Base-by-base conservation (phyloP, 139 green algal genomes). In the Picochlorum sp. region DNA sequence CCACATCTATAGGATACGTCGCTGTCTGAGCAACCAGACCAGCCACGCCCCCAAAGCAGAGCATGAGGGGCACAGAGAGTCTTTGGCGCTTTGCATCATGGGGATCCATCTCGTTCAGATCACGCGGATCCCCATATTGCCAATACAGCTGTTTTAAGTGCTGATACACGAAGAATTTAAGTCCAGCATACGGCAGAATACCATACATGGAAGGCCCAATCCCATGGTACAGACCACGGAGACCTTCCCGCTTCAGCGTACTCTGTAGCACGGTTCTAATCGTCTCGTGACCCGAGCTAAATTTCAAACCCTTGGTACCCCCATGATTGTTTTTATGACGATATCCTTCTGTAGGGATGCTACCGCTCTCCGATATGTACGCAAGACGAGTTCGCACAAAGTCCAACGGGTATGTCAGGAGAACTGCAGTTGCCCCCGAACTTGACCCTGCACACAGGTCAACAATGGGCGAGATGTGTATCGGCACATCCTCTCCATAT, bases 101-200 rank as follows among this genome's bases (percentile, higher is more conserved):
- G 62, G 32, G 32, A 61, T 65, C 63, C 18, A 67, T 50, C 18
- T 49, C 15, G n/a, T 16, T 60, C 11, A 30, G 18, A 21, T 24
- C 46, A 8, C 24, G 56, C 50, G 18, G 34, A 41, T 41, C 34
- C 14, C 52, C 56, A 50, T 63, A 21, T 11, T 24, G n/a, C 37
- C 16, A 66, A 45, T 66, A 66, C 15, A 70, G 41, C 56, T 80
- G 64, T 59, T 97, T 97, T 56, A 95, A 41, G 30, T 72, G 70
- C 69, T 95, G 87, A 72, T 96, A 97, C 3, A 90, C 69, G 45
- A 83, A 97, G 63, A 97, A 97, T 64, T 96, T 95, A 24, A 95
- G 68, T 4, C 91, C 91, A 1, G 91, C 87, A 68, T 97, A 97
- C 0, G 91, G 91, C 54, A 97, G 61, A 68, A 97, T 97, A 30